These are phyloP conservation scores for Arthroderma sp. DNA, from an alignment of 2,329 filamentous ascomycete genomes.

Conservation along the genomic window DNA sequence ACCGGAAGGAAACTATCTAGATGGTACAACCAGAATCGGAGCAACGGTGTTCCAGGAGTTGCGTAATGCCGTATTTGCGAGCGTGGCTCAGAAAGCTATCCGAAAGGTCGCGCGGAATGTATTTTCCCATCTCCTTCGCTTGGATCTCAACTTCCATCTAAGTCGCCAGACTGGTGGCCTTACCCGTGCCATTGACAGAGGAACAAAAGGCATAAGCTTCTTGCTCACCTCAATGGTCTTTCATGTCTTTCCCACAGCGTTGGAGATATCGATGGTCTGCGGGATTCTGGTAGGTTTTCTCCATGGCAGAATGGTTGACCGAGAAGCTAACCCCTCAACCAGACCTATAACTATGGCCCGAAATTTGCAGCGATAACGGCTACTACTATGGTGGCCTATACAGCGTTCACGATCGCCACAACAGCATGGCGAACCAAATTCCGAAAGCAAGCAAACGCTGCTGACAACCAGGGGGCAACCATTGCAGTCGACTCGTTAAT, in stretches of 20 bases:
- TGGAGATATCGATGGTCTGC: slow-evolving; percentile 92
- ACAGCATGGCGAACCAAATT: slow-evolving; percentile 97
- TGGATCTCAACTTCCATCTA: slow-evolving; percentile 90
- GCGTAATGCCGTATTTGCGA: slow-evolving; percentile 91
- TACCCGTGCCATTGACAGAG: slow-evolving; percentile 86
- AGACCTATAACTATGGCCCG: slow-evolving; percentile 85
- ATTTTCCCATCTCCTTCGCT: slow-evolving; percentile 73
- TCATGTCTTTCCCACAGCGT: slow-evolving; percentile 80
- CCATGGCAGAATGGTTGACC: background rate
- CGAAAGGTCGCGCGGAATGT: slow-evolving; percentile 81
- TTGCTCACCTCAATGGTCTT: slow-evolving; percentile 96
- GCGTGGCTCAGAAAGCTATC: slow-evolving; percentile 93
- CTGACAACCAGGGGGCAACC: slow-evolving; percentile 88
- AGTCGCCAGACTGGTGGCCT: slow-evolving; percentile 88
- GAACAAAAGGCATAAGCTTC: slow-evolving; percentile 97
- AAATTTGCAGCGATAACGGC: slow-evolving; percentile 86
- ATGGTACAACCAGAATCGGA: slow-evolving; percentile 77
- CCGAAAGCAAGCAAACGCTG: slow-evolving; percentile 83
- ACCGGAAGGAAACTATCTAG: slow-evolving; percentile 20
- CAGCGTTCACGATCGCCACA: slow-evolving; percentile 91
- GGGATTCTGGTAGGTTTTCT: slow-evolving; percentile 55
- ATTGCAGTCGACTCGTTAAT: slow-evolving; percentile 93
- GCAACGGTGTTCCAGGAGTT: slow-evolving; percentile 85
- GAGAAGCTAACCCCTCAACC: background rate
- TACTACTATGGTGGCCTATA: slow-evolving; percentile 83